phyloP scores from a whole-genome alignment of 1,139 yeast species.

The Hanseniaspora uvarum region DNA sequence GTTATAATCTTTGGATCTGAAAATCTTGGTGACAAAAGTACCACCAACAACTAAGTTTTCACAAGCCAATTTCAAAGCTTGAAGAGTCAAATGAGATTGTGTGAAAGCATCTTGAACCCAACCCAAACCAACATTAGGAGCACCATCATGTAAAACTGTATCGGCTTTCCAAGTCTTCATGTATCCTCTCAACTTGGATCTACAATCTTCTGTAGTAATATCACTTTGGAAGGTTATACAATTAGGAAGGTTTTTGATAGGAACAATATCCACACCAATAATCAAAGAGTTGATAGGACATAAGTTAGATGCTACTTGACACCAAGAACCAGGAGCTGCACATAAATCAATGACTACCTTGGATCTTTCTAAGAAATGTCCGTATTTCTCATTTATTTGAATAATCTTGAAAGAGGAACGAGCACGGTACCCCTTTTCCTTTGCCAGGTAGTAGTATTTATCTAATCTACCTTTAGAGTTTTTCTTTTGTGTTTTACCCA shows the following conservation, averaged over 20 bases:
- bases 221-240: constrained; percentile 91
- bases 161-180: constrained; percentile 99
- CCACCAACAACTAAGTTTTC: constrained; percentile 89
- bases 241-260: constrained; percentile 88
- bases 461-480: constrained; percentile 98
- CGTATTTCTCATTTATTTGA: constrained; percentile 92
- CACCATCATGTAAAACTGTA: constrained; percentile 97
- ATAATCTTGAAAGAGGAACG: constrained; percentile 95
- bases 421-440: constrained; percentile 96
- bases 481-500: constrained; percentile 94
- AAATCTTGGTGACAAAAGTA: constrained; percentile 91
- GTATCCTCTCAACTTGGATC: constrained; percentile 85
- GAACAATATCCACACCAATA: constrained; percentile 96
- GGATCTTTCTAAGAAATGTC: constrained; percentile 90
- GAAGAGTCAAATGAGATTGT: constrained; percentile 88
- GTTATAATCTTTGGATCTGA: constrained; percentile 95
- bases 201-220: constrained; percentile 95
- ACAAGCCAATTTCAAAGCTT: constrained; percentile 88
- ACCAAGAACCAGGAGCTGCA: constrained; percentile 99
- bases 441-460: constrained; percentile 88
- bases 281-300: constrained; percentile 89
- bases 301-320: constrained; percentile 91
- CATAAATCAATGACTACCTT: constrained; percentile 94
- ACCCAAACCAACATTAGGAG: constrained; percentile 97
- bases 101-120: constrained; percentile 99